Base-by-base conservation (phyloP, 2,329 filamentous ascomycete species). In the Chaetomiaceae sp. region DNA sequence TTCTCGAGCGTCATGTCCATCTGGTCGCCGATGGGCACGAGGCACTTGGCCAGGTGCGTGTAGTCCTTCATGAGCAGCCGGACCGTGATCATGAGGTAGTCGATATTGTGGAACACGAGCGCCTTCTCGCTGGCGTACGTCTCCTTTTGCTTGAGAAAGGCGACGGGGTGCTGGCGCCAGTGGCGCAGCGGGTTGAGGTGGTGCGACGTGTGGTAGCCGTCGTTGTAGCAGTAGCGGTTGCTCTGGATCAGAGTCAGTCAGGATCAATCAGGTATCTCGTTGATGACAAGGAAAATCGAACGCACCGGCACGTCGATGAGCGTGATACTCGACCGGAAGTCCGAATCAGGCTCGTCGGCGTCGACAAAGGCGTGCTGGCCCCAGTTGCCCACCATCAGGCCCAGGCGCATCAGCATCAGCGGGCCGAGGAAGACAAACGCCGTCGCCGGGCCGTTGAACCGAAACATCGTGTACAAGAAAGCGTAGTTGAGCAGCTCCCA, bases 181-280 rank as follows among this genome's bases (percentile, higher is more conserved):
- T 49, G 47, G 25, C 47, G 47, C 12, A 17, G 36, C 23, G 47
- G 47, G 37, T 49, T 49, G 11, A 49, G 47, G 19, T 49, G 47
- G 47, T 49, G 47, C n/a, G 47, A 49, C 0, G 47, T 49, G 47
- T 49, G 47, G 47, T 49, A 49, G 47, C 47, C 47, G 47, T 49
- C 47, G 47, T 49, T 49, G 47, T 49, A 49, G 47, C 47, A 49
- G 47, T 40, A 36, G 25, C 47, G 47, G 37, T 49, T 49, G 27
- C 47, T 49, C 36, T 47, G 33, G 4, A 6, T 6, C 19, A 22
- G 5, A 25, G 31, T 47, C 23, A 14, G 29, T 36, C 15, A 12
- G 19, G 6, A n/a, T n/a, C n/a, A n/a, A n/a, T n/a, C 27, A 6
- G 27, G 14, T 4, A 31, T 11, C 27, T 6, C 27, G 12, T 12